Evolutionary conservation across 106 monocot species (phyloP).

Genomic region (Acanthochlamys bracteata): DNA sequence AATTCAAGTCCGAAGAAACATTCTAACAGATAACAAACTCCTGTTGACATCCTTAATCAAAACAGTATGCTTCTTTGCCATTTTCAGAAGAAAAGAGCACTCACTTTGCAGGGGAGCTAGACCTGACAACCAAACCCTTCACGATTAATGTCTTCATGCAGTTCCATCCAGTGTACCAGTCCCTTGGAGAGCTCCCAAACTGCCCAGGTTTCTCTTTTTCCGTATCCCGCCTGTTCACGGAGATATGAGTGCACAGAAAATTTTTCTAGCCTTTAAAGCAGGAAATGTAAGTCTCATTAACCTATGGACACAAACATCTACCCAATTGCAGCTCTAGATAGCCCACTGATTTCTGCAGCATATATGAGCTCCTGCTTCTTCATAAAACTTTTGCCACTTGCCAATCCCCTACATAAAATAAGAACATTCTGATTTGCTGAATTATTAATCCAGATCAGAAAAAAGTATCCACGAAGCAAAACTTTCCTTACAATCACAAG

Average conservation of each 20-base stretch:
- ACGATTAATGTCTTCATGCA: conserved; percentile 84
- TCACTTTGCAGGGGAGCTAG: conserved; percentile 74
- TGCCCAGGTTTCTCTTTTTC: conserved; percentile 63
- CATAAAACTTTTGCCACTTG: conserved; percentile 61
- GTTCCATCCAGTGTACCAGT: conserved; percentile 94
- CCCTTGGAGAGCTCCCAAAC: conserved; percentile 52
- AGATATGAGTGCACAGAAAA: not conserved
- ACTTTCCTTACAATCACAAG: no score
- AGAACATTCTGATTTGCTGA: not conserved
- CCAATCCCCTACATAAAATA: conserved; percentile 31
- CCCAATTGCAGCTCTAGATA: conserved; percentile 66
- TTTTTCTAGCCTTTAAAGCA: no score
- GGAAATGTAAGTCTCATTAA: no score
- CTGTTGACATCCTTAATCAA: no score
- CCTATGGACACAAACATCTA: conserved; percentile 16
- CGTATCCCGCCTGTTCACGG: conserved; percentile 50
- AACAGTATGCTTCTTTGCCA: no score
- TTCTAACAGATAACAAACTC: no score
- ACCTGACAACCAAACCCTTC: conserved; percentile 86
- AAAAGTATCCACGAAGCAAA: no score
- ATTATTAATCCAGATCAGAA: not conserved
- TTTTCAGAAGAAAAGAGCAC: no score
- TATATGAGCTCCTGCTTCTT: conserved; percentile 86
- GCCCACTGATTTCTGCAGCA: conserved; percentile 91
- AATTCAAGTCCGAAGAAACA: no score